Base-by-base conservation (phyloP, 306 rosid genomes). In the Cucumis hystrix region DNA sequence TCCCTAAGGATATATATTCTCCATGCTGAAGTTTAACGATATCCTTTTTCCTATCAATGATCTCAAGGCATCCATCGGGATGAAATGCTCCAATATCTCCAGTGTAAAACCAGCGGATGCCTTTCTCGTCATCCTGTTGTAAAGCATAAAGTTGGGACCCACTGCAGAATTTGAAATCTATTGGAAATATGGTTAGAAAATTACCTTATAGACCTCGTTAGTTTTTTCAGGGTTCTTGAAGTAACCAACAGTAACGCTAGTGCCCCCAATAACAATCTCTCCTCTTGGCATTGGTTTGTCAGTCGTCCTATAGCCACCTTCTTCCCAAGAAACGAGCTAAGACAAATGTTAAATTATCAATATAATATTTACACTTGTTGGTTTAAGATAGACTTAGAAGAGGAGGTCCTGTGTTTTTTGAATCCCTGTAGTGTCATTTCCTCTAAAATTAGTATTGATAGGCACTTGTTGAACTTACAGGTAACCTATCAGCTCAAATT, bases 11-110 rank as follows among this genome's bases (percentile, higher is more conserved):
- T 55, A 92, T 60, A 83, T 95, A 94, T 41, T 94, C 98, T 80
- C 98, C 98, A 75, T 94, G 93, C 84, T 94, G 98, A 85, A 94
- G 98, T 87, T 95, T 94, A 79, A 94, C 96, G 23, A 92, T 94
- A 80, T 92, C 98, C 82, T 95, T 92, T 84, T 89, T 95, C 82
- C 98, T 89, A 70, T 95, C 98, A 37, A 95, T 90, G 83, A 92
- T 88, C 84, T 95, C 97, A 35, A 92, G 96, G 84, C 95, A 92
- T 35, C 96, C 97, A 79, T 95, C 97, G n/a, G 90, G 87, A 81
- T 95, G 93, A 74, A 92, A 90, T 83, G 57, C 78, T 74, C 97
- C 97, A 28, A 90, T 89, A 75, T 95, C 96, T 11, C 98, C 95
- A 1, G 89, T 82, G 79, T 90, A 92, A 87, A 94, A 92, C 97